Evolutionary conservation across 306 rosid genomes (phyloP).

Genomic region (Dalbergia cochinchinensis): DNA sequence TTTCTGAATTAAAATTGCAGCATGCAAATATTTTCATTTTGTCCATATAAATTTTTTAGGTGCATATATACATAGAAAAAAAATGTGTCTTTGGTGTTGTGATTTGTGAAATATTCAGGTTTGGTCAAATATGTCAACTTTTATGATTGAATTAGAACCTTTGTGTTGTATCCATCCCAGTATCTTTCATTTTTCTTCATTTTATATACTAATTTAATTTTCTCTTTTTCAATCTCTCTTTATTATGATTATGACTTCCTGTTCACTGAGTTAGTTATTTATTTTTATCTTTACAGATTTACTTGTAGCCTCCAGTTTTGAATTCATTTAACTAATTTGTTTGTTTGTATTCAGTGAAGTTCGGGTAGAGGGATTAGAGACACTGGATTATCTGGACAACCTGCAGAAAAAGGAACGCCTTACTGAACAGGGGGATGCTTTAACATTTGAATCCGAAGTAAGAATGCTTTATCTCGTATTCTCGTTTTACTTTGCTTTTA

Average conservation of each 20-base stretch:
- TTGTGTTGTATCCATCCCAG: slow-evolving; percentile 10
- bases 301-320: slow-evolving; percentile 1
- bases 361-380: slow-evolving; percentile 90
- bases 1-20: background rate
- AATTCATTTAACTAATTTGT: slow-evolving; percentile 34
- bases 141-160: slow-evolving; percentile 6
- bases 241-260: background rate
- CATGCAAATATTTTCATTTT: slow-evolving; percentile 22
- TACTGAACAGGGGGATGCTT: slow-evolving; percentile 92
- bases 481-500: background rate
- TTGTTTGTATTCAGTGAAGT: slow-evolving; percentile 75
- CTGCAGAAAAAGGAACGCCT: slow-evolving; percentile 71
- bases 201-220: background rate
- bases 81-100: background rate
- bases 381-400: slow-evolving; percentile 85
- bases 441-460: slow-evolving; percentile 92
- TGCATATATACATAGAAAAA: background rate
- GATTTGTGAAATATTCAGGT: slow-evolving; percentile 22
- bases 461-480: slow-evolving; percentile 40
- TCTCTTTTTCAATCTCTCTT: background rate
- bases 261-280: background rate
- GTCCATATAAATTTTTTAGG: background rate
- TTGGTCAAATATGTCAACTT: slow-evolving; percentile 17
- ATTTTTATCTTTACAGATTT: slow-evolving; percentile 14
- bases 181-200: slow-evolving; percentile 22